Percentiles rank a stretch among this genome's conserved stretches.
phyloP scores from a whole-genome alignment of 352 stramenopile genomes.

The Pythium inflatum region DNA sequence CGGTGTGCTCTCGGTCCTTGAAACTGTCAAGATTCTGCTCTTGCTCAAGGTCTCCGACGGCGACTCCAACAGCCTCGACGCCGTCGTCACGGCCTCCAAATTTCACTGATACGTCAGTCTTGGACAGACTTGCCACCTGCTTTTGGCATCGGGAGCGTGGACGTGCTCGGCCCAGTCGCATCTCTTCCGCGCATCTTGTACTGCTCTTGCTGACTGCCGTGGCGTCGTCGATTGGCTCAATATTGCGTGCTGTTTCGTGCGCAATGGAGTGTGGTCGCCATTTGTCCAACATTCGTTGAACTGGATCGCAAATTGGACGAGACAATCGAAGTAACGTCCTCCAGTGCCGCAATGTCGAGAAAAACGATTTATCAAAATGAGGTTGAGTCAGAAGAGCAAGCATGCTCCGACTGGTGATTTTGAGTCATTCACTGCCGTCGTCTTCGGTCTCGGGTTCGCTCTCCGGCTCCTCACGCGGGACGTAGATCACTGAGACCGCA shows the following conservation, averaged over 20 bases:
- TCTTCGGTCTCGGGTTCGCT: too few relatives aligned
- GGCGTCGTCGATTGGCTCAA: constrained; percentile 66
- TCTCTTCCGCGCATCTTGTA: constrained; percentile 73
- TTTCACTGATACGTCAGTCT: constrained; percentile 78
- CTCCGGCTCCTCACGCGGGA: too few relatives aligned
- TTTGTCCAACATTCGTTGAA: too few relatives aligned
- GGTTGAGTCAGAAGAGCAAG: too few relatives aligned
- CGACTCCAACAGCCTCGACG: constrained; percentile 46
- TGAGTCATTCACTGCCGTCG: too few relatives aligned
- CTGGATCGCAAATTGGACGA: too few relatives aligned
- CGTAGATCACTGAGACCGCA: not conserved
- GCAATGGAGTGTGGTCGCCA: too few relatives aligned
- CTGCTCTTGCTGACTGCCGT: constrained; percentile 64
- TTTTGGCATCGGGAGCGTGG: constrained; percentile 82
- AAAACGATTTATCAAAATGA: too few relatives aligned
- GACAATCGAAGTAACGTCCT: too few relatives aligned
- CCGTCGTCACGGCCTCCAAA: constrained; percentile 65
- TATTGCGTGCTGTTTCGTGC: constrained; percentile 52
- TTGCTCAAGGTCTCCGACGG: constrained; percentile 67
- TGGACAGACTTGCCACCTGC: constrained; percentile 66
- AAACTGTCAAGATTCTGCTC: constrained; percentile 71
- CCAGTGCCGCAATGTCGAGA: too few relatives aligned
- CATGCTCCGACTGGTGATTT: too few relatives aligned
- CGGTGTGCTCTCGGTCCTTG: constrained; percentile 40
- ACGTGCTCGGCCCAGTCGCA: constrained; percentile 60